Conservation (phyloP, 129 eudicot species). For the Artemisia tridentata region DNA sequence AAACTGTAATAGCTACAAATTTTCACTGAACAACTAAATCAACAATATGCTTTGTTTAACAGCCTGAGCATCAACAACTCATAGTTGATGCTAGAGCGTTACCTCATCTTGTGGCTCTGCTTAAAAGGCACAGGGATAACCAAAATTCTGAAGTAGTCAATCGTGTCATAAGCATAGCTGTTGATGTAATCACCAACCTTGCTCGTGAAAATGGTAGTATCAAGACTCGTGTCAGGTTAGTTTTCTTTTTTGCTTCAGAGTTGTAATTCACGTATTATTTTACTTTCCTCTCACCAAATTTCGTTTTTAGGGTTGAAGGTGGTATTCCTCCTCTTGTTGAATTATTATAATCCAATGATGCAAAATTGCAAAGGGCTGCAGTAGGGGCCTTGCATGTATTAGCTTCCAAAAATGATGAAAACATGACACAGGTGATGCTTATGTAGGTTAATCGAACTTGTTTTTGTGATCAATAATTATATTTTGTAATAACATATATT, state of each 20-base stretch:
- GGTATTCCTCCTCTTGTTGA: conserved; percentile 97
- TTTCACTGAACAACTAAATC: neutral
- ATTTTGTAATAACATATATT: neutral
- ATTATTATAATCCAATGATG: conserved; percentile 61
- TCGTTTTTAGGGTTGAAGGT: conserved; percentile 66
- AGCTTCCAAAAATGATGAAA: conserved; percentile 79
- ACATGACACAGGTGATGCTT: conserved; percentile 65
- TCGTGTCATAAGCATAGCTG: conserved; percentile 77
- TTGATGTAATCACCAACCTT: conserved; percentile 92
- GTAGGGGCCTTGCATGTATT: conserved; percentile 82
- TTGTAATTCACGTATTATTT: neutral
- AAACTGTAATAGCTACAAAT: neutral
- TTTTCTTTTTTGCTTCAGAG: neutral
- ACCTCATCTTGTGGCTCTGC: conserved; percentile 70
- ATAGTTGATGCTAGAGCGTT: conserved; percentile 94
- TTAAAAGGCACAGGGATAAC: conserved; percentile 46
- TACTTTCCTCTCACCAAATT: conserved; percentile 2
- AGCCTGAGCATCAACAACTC: conserved; percentile 87
- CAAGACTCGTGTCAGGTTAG: conserved; percentile 79
- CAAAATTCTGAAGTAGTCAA: conserved; percentile 49
- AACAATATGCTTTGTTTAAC: conserved; percentile 18
- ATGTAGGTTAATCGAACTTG: neutral
- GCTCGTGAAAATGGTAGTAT: conserved; percentile 83
- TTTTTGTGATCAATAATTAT: conserved; percentile 7
- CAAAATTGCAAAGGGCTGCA: conserved; percentile 91